Percentiles rank a stretch among this genome's conserved stretches.
These are phyloP conservation scores for Brasenia schreberi DNA, from an alignment of 164 flowering plant genomes.

Conservation along the genomic window DNA sequence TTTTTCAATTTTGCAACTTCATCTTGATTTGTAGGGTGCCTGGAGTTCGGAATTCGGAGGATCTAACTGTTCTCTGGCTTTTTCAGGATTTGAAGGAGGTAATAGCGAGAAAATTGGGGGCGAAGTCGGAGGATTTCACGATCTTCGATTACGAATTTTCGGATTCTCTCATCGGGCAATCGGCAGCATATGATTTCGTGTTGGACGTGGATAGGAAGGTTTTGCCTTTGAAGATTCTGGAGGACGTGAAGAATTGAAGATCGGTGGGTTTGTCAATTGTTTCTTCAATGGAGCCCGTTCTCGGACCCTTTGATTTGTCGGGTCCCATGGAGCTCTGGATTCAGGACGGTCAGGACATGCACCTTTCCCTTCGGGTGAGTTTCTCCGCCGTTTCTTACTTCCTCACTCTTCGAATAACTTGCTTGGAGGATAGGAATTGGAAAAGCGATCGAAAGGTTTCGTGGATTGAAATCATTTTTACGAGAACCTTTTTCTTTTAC, in stretches of 20 bases:
- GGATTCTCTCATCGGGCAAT: slow-evolving; percentile 70
- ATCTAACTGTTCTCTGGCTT: too few species aligned
- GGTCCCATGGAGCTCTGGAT: slow-evolving; percentile 99
- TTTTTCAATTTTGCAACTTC: neutral
- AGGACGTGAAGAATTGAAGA: slow-evolving; percentile 82
- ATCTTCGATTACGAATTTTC: slow-evolving; percentile 60
- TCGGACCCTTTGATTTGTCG: slow-evolving; percentile 89
- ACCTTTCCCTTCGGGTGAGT: slow-evolving; percentile 73
- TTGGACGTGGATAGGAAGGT: slow-evolving; percentile 66
- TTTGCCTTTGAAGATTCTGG: slow-evolving; percentile 72
- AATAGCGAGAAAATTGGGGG: slow-evolving; percentile 76
- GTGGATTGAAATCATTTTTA: too few species aligned
- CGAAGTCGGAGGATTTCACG: slow-evolving; percentile 64
- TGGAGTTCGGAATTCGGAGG: neutral
- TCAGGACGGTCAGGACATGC: slow-evolving; percentile 81
- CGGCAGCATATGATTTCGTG: slow-evolving; percentile 79
- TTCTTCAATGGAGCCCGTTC: slow-evolving; percentile 36
- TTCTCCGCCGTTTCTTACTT: neutral
- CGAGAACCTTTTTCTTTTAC: slow-evolving; percentile 1
- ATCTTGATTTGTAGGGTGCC: neutral
- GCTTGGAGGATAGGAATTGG: too few species aligned
- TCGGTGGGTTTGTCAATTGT: slow-evolving; percentile 82
- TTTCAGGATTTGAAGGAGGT: slow-evolving; percentile 76
- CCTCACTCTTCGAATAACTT: too few species aligned
- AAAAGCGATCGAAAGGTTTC: too few species aligned